Percentiles rank a stretch among this genome's conserved stretches.
Conservation (phyloP, 495 filamentous ascomycete genomes). For the Penicillium flavigenum region DNA sequence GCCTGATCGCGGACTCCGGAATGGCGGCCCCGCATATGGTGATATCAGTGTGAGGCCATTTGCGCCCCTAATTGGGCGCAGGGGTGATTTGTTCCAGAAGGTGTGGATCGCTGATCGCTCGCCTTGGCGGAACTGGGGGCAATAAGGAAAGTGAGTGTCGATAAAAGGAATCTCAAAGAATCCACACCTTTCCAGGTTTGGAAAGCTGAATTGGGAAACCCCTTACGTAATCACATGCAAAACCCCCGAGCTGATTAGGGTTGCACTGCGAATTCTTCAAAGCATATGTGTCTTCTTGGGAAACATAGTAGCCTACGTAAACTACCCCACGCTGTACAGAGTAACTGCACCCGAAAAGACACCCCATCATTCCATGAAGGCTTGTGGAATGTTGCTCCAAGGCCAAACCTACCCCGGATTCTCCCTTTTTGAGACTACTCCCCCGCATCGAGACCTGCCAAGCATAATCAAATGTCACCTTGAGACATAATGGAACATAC, state of each 20-base stretch:
- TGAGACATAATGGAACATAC: neutral
- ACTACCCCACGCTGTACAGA: conserved; percentile 7
- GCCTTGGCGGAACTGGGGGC: conserved; percentile 36
- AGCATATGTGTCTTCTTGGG: neutral
- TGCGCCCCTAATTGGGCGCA: conserved; percentile 22
- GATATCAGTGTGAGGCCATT: conserved; percentile 41
- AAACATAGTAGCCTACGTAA: neutral
- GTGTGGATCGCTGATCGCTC: conserved; percentile 43
- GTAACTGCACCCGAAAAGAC: conserved; percentile 18
- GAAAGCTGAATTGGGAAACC: neutral
- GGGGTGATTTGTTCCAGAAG: conserved; percentile 39
- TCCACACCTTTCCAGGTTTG: no score
- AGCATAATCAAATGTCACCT: conserved; percentile 25
- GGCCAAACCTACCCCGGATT: conserved; percentile 30
- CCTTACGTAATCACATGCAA: conserved; percentile 11
- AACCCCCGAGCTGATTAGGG: conserved; percentile 1
- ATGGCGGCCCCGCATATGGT: conserved; percentile 40
- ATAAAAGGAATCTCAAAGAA: no score
- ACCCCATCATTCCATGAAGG: conserved; percentile 2
- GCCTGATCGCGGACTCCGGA: conserved; percentile 31
- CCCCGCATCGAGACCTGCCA: conserved; percentile 28
- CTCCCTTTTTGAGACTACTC: neutral
- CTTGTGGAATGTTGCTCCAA: conserved; percentile 7
- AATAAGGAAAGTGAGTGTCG: conserved; percentile 5
- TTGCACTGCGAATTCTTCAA: conserved; percentile 4